These are phyloP conservation scores for Centella asiatica DNA, from an alignment of 129 eudicot genomes.

Conservation along the genomic window DNA sequence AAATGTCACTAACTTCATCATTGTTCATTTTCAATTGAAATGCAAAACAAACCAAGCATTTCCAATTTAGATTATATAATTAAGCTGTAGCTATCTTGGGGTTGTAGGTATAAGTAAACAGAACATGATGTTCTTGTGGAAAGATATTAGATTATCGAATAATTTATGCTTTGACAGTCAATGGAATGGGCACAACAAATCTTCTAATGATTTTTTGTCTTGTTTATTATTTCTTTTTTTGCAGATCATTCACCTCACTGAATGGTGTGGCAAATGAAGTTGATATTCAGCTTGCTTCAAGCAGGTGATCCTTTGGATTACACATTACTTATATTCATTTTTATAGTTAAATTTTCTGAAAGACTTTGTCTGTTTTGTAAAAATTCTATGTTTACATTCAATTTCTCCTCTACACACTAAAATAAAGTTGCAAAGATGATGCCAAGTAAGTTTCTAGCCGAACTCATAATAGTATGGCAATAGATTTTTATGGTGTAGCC, in stretches of 20 bases:
- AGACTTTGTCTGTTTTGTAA: neutral
- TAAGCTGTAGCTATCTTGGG: neutral
- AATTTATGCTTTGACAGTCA: neutral
- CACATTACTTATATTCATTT: neutral
- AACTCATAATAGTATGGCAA: no score
- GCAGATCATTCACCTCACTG: conserved; percentile 78
- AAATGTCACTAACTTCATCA: neutral
- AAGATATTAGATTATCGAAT: neutral
- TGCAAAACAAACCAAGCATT: neutral
- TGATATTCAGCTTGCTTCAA: conserved; percentile 40
- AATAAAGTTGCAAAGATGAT: neutral
- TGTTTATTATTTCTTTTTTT: conserved; percentile 13
- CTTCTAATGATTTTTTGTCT: neutral
- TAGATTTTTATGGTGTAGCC: no score
- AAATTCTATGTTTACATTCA: neutral
- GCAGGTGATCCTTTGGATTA: conserved; percentile 37
- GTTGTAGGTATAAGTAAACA: neutral
- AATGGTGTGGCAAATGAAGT: conserved; percentile 51
- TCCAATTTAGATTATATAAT: neutral
- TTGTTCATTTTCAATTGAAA: neutral
- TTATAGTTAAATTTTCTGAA: neutral
- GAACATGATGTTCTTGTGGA: neutral
- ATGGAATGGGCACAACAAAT: neutral
- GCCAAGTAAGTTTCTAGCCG: no score
- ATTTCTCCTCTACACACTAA: neutral